Base-by-base conservation (phyloP, 176 grass and related monocot species). In the Phoenix roebelenii region DNA sequence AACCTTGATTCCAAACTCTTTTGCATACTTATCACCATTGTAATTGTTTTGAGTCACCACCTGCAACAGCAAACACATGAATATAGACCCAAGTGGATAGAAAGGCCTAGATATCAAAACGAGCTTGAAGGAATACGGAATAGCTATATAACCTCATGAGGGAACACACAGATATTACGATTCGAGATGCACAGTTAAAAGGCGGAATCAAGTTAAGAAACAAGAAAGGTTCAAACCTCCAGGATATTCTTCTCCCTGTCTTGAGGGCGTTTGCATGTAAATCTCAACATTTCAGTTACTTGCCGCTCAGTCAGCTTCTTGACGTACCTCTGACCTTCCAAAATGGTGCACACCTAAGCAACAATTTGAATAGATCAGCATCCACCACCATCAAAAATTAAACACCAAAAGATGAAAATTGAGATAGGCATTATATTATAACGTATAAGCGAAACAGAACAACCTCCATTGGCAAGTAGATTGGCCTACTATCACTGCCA, bases 391-490 rank as follows among this genome's bases (percentile, higher is more conserved):
- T 35, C 5, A 12, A 35, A 35, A 35, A 35, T 35, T 10, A 7
- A 35, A 35, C 6, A 35, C 32, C 5, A 35, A 35, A 35, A 35
- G 7, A 35, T 35, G 6, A 35, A 7, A 44, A 44, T 44, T 44
- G 35, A 14, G 10, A 14, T 2, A 44, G 3, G 35, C 35, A 44
- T 3, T 14, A 68, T 19, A 18, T 72, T 15, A 5, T 29, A 65
- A 44, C 2, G 2, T 49, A 16, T 0, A 16, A 22, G 35, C 22
- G 25, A 52, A 25, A 58, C 29, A 63, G 44, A 3, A 26, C 4
- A 66, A 89, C 85, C 85, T 95, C 85, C 82, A 95, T 86, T 25
- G 85, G 79, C 69, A 95, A 76, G 65, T 78, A 95, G 2, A 74
- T 79, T 30, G 85, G 82, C 4, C 82, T 83, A 26, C 59, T 63